These are phyloP conservation scores for Ceratobasidium papillatum DNA, from an alignment of 1,284 basidiomycete species.

Conservation along the genomic window DNA sequence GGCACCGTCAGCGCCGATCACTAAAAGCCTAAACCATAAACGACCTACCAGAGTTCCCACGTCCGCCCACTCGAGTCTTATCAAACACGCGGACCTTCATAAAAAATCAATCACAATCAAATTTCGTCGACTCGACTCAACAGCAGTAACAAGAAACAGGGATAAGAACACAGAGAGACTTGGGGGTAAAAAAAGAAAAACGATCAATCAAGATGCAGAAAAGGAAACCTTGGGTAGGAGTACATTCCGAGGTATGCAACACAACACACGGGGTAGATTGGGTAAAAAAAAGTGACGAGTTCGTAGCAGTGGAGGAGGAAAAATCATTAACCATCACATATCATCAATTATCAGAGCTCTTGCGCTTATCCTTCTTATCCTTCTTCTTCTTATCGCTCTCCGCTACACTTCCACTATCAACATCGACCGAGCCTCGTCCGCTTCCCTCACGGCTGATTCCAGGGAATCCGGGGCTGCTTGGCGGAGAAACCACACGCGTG, in stretches of 20 bases:
- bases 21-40: too few relatives aligned
- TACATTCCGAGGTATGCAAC: conserved; percentile 18
- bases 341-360: conserved; percentile 15
- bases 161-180: neutral
- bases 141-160: neutral
- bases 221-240: neutral
- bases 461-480: conserved; percentile 9
- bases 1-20: too few relatives aligned
- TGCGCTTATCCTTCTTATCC: conserved; percentile 39
- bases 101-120: conserved; percentile 17
- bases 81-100: neutral
- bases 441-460: conserved; percentile 10
- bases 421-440: conserved; percentile 3
- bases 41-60: neutral
- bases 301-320: neutral
- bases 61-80: neutral
- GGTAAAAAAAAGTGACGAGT: conserved; percentile 4
- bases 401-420: conserved; percentile 15
- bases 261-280: conserved; percentile 3
- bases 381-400: conserved; percentile 40
- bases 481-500: neutral
- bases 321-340: neutral
- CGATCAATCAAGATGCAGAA: neutral
- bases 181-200: neutral
- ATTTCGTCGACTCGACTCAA: conserved; percentile 15